These are phyloP conservation scores for Colletotrichum cordylinicola DNA, from an alignment of 2,329 filamentous ascomycete genomes.

Conservation along the genomic window DNA sequence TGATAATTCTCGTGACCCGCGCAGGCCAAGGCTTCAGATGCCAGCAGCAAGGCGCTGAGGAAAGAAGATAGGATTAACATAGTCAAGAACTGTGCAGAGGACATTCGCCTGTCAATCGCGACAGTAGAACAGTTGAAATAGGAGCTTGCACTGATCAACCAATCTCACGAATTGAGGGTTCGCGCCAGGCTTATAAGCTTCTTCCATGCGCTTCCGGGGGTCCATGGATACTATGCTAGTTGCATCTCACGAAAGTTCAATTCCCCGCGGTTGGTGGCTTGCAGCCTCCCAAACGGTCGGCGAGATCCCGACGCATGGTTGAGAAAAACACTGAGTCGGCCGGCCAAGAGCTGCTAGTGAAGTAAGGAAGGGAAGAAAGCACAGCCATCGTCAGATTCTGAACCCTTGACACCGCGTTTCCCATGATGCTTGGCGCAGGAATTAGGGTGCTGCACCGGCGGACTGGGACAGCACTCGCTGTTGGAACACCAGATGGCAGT, in stretches of 20 bases:
- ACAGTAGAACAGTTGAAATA: background rate
- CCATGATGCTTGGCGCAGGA: background rate
- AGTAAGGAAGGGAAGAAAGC: background rate
- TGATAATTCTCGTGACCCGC: constrained; percentile 7
- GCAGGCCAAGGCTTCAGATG: background rate
- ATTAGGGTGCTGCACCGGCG: background rate
- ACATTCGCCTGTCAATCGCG: background rate
- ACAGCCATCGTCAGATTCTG: background rate
- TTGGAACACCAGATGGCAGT: background rate
- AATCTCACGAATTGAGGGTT: background rate
- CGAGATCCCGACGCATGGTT: background rate
- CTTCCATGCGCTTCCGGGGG: background rate
- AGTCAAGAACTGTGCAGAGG: too few species aligned
- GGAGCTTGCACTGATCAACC: background rate
- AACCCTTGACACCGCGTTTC: background rate
- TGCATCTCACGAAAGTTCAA: background rate
- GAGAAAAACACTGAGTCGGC: background rate
- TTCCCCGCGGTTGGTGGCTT: background rate
- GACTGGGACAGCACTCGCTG: background rate
- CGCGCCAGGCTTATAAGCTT: background rate
- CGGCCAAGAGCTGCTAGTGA: background rate
- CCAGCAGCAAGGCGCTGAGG: background rate
- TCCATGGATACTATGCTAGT: background rate
- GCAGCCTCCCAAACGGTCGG: background rate
- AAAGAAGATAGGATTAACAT: background rate